Conservation (phyloP, 2,329 filamentous ascomycete species). For the Fusarium luffae region DNA sequence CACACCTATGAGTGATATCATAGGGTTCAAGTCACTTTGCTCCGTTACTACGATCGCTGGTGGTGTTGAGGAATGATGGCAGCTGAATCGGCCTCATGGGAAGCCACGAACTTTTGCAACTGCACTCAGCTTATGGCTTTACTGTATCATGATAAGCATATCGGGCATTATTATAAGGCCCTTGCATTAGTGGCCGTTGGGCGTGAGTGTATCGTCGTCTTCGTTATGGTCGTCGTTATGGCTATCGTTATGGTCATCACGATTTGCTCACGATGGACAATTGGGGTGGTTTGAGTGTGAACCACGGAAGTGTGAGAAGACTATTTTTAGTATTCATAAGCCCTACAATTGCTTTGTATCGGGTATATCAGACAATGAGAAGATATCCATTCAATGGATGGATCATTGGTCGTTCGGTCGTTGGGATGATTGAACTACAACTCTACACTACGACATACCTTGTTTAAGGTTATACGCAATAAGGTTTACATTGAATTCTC, state of each 20-base stretch:
- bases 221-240: neutral
- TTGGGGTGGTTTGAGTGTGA: neutral
- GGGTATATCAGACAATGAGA: neutral
- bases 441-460: neutral
- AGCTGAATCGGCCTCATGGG: no score
- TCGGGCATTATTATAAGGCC: neutral
- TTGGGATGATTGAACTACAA: neutral
- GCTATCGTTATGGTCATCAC: neutral
- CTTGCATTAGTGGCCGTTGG: conserved; percentile 1
- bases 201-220: neutral
- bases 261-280: neutral
- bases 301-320: neutral
- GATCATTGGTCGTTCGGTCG: neutral
- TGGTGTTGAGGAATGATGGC: neutral
- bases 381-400: neutral
- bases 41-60: no score
- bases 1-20: neutral
- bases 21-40: neutral
- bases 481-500: neutral
- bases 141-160: neutral
- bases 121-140: neutral
- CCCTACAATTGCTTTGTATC: neutral
- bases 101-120: neutral
- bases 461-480: neutral
- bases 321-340: neutral